phyloP scores from a whole-genome alignment of 2,329 filamentous ascomycete genomes.

The Gyromitra esculenta region DNA sequence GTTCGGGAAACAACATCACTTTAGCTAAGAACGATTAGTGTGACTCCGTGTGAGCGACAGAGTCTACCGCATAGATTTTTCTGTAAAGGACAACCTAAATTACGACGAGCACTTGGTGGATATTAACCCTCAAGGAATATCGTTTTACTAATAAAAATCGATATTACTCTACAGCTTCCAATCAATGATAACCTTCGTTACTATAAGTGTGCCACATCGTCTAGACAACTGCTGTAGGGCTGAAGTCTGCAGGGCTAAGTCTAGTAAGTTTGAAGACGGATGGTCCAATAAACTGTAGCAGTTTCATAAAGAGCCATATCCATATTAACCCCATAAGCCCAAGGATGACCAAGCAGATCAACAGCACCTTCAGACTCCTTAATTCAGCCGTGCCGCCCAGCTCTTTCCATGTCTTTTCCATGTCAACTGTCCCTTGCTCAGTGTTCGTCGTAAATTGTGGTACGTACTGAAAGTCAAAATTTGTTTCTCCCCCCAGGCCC shows the following conservation, averaged over 20 bases:
- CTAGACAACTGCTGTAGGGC: not conserved
- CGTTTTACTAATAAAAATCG: no score
- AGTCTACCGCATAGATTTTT: no score
- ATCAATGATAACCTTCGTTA: no score
- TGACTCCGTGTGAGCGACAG: no score
- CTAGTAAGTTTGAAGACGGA: constrained; percentile 1
- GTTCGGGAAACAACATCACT: no score
- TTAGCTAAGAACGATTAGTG: no score
- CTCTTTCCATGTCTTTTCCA: constrained; percentile 58
- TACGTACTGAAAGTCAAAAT: constrained; percentile 77
- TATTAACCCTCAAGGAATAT: no score
- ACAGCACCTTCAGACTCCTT: constrained; percentile 64
- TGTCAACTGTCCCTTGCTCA: constrained; percentile 60
- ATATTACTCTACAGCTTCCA: no score
- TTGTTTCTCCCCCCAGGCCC: constrained; percentile 71
- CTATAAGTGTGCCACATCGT: not conserved
- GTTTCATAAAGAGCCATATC: constrained; percentile 36
- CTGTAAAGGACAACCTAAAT: no score
- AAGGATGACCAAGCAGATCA: constrained; percentile 59
- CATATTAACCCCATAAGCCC: constrained; percentile 47
- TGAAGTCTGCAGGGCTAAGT: not conserved
- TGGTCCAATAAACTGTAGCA: constrained; percentile 3
- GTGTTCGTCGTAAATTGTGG: constrained; percentile 65
- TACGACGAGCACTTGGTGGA: no score
- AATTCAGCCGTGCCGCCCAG: constrained; percentile 62